Base-by-base conservation (phyloP, 176 grass and related monocot genomes). In the Thalia dealbata region DNA sequence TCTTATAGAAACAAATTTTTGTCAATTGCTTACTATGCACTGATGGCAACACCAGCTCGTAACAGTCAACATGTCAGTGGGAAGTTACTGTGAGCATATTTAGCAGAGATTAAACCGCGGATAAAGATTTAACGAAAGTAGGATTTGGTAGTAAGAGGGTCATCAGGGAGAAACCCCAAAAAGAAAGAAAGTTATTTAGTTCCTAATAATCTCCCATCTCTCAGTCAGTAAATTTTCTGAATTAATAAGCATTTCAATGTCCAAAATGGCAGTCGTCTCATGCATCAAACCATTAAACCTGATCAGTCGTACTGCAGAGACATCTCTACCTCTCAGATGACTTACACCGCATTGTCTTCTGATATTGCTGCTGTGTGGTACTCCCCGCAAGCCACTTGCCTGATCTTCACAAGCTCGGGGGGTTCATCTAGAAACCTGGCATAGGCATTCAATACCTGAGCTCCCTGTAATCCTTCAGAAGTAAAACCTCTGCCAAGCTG, bases 401-500 rank as follows among this genome's bases (percentile, higher is more conserved):
- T 61, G 75, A 92, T 90, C 76, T 90, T 97, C 84, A 97, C 83
- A 87, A 78, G 70, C 73, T 97, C 89, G 15, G 93, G 92, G 67
- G 89, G 73, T 15, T 97, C 93, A 82, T 97, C 93, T 75, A 92
- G 85, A 83, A 90, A 97, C 73, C 76, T 97, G 79, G 89, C 87
- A 84, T 90, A 97, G 77, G 78, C 87, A 86, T 75, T 88, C 86
- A 97, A 78, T 67, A 97, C 72, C 75, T 73, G 67, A 81, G 89
- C 87, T 84, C 87, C 84, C 81, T 97, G 93, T 60, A 97, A 80
- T 81, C 93, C 93, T 84, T 92, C 78, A 84, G 80, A 92, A 73
- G 93, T 97, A 78, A 78, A 82, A 75, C 93, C 93, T 92, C 89
- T 97, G 78, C 93, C 93, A 78, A 90, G 87, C 87, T 97, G 93